Evolutionary conservation across 129 eudicot genomes (phyloP), one percentile per base, ranked within the genome.

Genomic region (Kitagawia praeruptora): DNA sequence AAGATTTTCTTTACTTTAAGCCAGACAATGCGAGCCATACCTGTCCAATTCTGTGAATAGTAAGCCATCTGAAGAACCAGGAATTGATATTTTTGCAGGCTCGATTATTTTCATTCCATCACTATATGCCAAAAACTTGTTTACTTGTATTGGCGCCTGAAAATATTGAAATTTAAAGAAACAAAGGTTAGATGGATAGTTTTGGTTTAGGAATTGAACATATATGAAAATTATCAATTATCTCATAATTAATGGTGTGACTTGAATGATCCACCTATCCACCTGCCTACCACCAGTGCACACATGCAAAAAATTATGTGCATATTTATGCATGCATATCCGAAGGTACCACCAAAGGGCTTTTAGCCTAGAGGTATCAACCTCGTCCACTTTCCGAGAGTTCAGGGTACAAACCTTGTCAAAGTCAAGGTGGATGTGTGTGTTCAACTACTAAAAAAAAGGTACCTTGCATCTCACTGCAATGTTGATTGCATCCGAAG

Each of bases 381-480:
- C 56, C 56, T 49, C 56, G 2, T 49, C 56, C 56, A 15, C 18
- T 51, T 51, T 51, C 18, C 58, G n/a, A 23, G 58, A 16, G n/a
- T 51, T 51, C 23, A 51, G 7, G 58, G n/a, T 18, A 16, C 58
- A 18, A 18, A 51, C 18, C 8, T 18, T 51, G 58, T 51, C 58
- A 18, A 51, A 51, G 58, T 16, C 49, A 51, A 51, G 58, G 58
- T 51, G 2, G n/a, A 51, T 51, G n/a, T 51, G 54, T 18, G 21
- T 16, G 58, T 19, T 51, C n/a, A 51, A 16, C 58, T 51, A 5
- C 42, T 63, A 11, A 8, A 63, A 13, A 13, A 27, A 28, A 67
- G 73, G 42, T 31, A 96, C 99, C 99, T 96, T 89, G 93, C 97
- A 96, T 86, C 96, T 90, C 77, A 96, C 98, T 70, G 97, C 99